Evolutionary conservation across 2,329 filamentous ascomycete species (phyloP).

Genomic region (Diaporthe destruens): DNA sequence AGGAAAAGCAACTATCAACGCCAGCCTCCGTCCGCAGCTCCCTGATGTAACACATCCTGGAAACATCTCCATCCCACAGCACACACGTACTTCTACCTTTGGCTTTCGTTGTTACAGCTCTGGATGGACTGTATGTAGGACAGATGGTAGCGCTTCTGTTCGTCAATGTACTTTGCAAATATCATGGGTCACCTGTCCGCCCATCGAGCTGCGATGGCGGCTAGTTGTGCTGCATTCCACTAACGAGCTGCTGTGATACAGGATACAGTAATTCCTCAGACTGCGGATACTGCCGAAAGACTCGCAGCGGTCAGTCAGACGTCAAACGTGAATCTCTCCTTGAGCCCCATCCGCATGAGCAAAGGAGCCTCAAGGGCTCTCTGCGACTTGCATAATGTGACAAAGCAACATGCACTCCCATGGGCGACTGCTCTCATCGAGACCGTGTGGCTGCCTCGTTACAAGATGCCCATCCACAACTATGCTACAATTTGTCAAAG

Average conservation of each 20-base stretch:
- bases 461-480: neutral
- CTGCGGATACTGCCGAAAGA: conserved; percentile 66
- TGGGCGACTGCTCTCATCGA: neutral
- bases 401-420: neutral
- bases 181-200: neutral
- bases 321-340: conserved; percentile 57
- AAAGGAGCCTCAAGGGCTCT: conserved; percentile 17
- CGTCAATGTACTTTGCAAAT: conserved; percentile 19
- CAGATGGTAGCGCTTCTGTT: conserved; percentile 1
- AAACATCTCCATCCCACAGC: neutral
- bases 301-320: conserved; percentile 61
- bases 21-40: neutral
- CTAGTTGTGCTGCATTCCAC: conserved; percentile 21
- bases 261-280: conserved; percentile 65
- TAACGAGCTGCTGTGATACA: conserved; percentile 45
- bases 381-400: neutral
- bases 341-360: conserved; percentile 29
- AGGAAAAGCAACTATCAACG: neutral
- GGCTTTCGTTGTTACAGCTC: neutral
- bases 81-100: neutral
- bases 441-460: neutral
- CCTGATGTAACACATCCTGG: conserved; percentile 11
- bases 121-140: neutral
- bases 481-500: neutral
- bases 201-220: conserved; percentile 23